Evolutionary conservation across 106 monocot genomes (phyloP), one percentile per base, ranked within the genome.

Genomic region (Dendrobium nobile): DNA sequence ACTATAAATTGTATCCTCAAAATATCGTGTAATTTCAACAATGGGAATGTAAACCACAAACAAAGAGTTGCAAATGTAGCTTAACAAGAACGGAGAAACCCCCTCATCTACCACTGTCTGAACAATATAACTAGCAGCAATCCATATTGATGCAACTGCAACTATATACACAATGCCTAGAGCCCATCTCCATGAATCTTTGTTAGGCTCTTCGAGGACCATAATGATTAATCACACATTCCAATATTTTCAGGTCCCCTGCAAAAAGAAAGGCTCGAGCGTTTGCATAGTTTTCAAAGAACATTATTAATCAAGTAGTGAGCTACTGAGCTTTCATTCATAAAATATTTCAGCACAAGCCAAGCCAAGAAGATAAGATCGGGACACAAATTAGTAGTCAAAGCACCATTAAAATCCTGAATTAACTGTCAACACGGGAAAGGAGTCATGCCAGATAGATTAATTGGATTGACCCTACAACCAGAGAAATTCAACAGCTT

Each of bases 51-150:
- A 93, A 15, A 96, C 68, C 77, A 93, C 82, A 80, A 96, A 96
- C 47, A 96, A 82, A 5, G 96, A 93, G 76, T 96, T 92, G 87
- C 93, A 96, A 41, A 96, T 93, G 85, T 96, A 96, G 55, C 88
- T 93, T 33, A 96, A 86, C 4, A 96, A 82, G 77, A 96, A 96
- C 20, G 96, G 96, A 83, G 96, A 96, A 59, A 96, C 87, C 31
- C 96, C 93, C 0, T 82, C 85, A 82, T 93, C 93, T 26, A 96
- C 96, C 72, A 96, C 96, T 26, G 91, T 88, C 77, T 96, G 93
- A 79, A 96, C 96, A 55, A 96, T 84, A 80, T 92, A 96, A 82
- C 96, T 96, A 27, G 96, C 96, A 79, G 87, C 90, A 78, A 96
- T 93, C 96, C 96, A 96, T 67, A 96, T 96, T 51, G 83, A 42